Base-by-base conservation (phyloP, 2,329 filamentous ascomycete genomes). In the Botrytis elliptica region DNA sequence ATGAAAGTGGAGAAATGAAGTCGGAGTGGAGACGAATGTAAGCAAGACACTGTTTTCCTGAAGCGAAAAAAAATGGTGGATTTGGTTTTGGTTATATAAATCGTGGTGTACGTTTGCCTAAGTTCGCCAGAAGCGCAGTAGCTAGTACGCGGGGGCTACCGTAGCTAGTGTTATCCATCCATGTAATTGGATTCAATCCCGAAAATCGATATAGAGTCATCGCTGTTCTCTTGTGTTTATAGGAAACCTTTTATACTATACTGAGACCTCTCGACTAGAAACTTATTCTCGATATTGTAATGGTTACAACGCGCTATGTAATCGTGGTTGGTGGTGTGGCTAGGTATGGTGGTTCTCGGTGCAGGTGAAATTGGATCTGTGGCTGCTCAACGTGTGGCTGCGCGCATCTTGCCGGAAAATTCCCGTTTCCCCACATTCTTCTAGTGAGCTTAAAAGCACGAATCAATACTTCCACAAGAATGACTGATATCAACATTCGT, bases 81-180 rank as follows among this genome's bases (percentile, higher is more conserved):
- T 52, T 52, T 55, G n/a, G n/a, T 2, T 8, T 57, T 33, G n/a
- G 1, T 18, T 57, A 29, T 57, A 57, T 57, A 33, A 14, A 52
- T 7, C 2, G 25, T 9, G n/a, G 14, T 57, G 0, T 57, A 57
- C 52, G 52, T 57, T 16, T 57, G 52, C 3, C n/a, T 0, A 9
- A 1, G 0, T 2, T 8, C 0, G 0, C n/a, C n/a, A 57, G 14
- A 4, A 18, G 3, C 8, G 52, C 52, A 29, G 52, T 14, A 1
- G 3, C n/a, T 57, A 0, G 14, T 18, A 2, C 1, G 4, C 14
- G 0, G 2, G 0, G n/a, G 52, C 14, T 33, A 0, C 52, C n/a
- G 52, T 55, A 29, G n/a, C 42, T 20, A 46, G 18, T 46, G 44
- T 46, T 20, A 46, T 46, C 6, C 18, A 7, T 20, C 6, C 18